Base-by-base conservation (phyloP, 2,329 filamentous ascomycete genomes). In the Rhexocercosporidium sp. region DNA sequence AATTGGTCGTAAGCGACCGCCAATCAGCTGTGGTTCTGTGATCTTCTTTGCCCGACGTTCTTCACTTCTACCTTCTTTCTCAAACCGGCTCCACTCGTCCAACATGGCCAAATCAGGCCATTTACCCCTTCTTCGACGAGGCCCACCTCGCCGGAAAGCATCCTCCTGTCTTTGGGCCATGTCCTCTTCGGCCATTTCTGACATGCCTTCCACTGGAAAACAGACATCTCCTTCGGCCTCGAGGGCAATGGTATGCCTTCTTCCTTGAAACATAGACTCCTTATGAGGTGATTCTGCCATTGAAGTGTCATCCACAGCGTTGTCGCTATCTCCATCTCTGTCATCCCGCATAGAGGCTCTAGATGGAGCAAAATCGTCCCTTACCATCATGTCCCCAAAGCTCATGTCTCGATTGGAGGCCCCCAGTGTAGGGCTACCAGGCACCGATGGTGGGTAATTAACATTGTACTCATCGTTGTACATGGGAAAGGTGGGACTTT, bases 11-110 rank as follows among this genome's bases (percentile, higher is more conserved):
- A 99, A 82, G 63, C 96, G 88, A 0, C 96, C 96, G 67, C 95
- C 95, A 67, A 99, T 90, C 72, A 98, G 88, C 75, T 97, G 90
- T 11, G 96, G 96, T 77, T 99, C 96, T 6, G 91, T 96, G 71
- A 98, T 95, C 78, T 92, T 96, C 81, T 97, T 97, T 56, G 92
- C 91, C 3, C 94, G 89, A 47, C 93, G 88, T 64, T 92, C 92
- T 66, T 96, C 93, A 62, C 88, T 95, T 62, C 92, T 87, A 66
- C 90, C 90, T 77, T 97, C 94, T 79, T 97, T 97, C 79, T 99
- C 96, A 72, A 95, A 89, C 3, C 87, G 87, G 69, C 91, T 93
- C 94, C 94, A 99, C 70, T 97, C 92, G 67, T 97, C 93, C 12
- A 99, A 82, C 5, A 92, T 88, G 0, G 87, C 83, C 18, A 98